Conservation (phyloP, 768 basidiomycete species). For the Harrya chromipes region DNA sequence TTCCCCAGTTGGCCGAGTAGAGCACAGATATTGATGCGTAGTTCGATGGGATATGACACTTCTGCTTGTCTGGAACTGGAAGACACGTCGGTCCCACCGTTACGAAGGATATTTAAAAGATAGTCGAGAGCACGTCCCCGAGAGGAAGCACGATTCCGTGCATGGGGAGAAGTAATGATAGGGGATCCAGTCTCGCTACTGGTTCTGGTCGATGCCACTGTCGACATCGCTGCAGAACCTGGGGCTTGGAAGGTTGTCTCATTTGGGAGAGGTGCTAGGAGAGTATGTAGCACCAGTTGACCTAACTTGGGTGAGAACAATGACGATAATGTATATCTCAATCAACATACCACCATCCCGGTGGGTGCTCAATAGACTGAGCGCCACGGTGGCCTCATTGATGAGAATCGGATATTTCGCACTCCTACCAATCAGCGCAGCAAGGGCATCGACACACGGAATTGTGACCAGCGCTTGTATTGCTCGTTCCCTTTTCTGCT, state of each 20-base stretch:
- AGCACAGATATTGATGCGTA: conserved; percentile 73
- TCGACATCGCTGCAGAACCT: conserved; percentile 34
- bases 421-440: conserved; percentile 70
- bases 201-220: conserved; percentile 33
- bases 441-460: conserved; percentile 60
- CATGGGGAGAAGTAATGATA: conserved; percentile 41
- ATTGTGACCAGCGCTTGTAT: conserved; percentile 49
- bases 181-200: conserved; percentile 49
- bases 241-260: conserved; percentile 36
- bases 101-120: conserved; percentile 60
- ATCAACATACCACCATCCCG: conserved; percentile 56
- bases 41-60: conserved; percentile 62
- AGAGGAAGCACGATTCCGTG: conserved; percentile 36
- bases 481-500: conserved; percentile 51
- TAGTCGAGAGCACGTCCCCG: conserved; percentile 65
- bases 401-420: conserved; percentile 80
- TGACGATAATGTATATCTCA: not conserved
- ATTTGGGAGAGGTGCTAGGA: conserved; percentile 48
- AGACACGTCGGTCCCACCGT: conserved; percentile 28
- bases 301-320: conserved; percentile 39
- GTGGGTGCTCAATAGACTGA: conserved; percentile 72
- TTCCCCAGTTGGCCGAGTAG: conserved; percentile 64
- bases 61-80: conserved; percentile 41
- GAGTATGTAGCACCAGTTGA: conserved; percentile 56
- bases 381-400: conserved; percentile 84